Conservation (phyloP, 1,139 yeast genomes). For the Yamadazyma oceani region DNA sequence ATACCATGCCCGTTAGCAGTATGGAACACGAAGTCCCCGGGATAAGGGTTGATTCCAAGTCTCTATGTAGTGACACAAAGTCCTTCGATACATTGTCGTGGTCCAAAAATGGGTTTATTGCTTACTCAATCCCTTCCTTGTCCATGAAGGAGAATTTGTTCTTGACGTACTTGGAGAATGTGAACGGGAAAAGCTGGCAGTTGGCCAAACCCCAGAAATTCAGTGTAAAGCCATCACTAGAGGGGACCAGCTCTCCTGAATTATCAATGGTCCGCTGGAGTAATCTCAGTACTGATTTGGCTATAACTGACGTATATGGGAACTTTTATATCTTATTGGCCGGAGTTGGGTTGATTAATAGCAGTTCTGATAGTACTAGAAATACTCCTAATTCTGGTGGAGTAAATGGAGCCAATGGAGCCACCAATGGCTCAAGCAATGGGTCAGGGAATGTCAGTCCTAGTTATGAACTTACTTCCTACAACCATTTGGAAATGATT, state of each 20-base stretch:
- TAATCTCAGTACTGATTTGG: conserved; percentile 53
- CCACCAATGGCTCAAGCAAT: too few species aligned
- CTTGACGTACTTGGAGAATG: conserved; percentile 62
- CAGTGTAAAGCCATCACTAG: conserved; percentile 37
- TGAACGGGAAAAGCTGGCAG: conserved; percentile 66
- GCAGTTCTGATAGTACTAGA: conserved; percentile 7
- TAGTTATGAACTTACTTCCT: conserved; percentile 46
- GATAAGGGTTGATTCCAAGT: conserved; percentile 1
- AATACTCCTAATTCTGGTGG: conserved; percentile 5
- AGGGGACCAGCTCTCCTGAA: conserved; percentile 21
- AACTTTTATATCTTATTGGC: conserved; percentile 49
- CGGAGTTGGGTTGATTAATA: conserved; percentile 41
- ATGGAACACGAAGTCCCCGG: not conserved
- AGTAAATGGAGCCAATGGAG: not conserved
- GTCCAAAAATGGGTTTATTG: conserved; percentile 76
- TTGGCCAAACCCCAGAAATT: conserved; percentile 54
- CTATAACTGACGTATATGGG: conserved; percentile 50
- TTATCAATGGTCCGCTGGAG: conserved; percentile 46
- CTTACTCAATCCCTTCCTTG: conserved; percentile 44
- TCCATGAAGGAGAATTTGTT: conserved; percentile 33
- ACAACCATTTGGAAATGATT: conserved; percentile 48
- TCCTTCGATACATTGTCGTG: conserved; percentile 47
- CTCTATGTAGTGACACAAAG: not conserved
- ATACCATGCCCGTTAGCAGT: not conserved
- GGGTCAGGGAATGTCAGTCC: too few species aligned